Evolutionary conservation across 2,329 filamentous ascomycete genomes (phyloP), one percentile per base, ranked within the genome.

Genomic region (Bisporella sp.): DNA sequence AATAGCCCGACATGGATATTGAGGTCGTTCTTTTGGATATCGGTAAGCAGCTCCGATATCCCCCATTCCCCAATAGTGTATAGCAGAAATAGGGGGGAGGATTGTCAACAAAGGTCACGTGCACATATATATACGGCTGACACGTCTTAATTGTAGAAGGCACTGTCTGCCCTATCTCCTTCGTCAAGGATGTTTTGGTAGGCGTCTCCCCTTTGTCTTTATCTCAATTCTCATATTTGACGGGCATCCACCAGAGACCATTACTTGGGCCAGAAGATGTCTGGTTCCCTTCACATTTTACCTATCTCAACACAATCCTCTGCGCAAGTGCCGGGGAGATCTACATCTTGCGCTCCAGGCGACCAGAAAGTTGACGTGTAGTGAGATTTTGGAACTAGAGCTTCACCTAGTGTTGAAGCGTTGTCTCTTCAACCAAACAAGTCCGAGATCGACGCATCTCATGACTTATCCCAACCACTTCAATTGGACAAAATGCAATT

Each of bases 151-250:
- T 47, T 47, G 44, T 49, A 91, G 87, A 91, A 76, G 87, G 87
- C 56, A 91, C 87, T 46, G 82, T 91, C 56, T 90, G 86, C 68
- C 85, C 85, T 60, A 89, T 91, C 66, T 88, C 84, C 60, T 91
- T 91, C 69, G 87, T 91, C 69, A 88, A 88, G 71, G 84, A 90
- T 67, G 81, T 87, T 57, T 73, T 91, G 72, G 87, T 91, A 81
- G 79, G 85, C 71, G 31, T 64, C 49, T 37, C 57, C 46, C 41
- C 50, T 53, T 9, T 11, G 33, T 45, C 6, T 8, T 13, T 21
- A 21, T 21, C 21, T 21, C 21, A 21, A 21, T 21, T 21, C 21
- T 21, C 21, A 21, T 21, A 21, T 21, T 21, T 21, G 2, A 21
- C 21, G 21, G 21, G 21, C 21, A 21, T 21, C 21, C 21, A 3